Base-by-base conservation (phyloP, 2,329 filamentous ascomycete genomes). In the Ophiosphaerella herpotricha region DNA sequence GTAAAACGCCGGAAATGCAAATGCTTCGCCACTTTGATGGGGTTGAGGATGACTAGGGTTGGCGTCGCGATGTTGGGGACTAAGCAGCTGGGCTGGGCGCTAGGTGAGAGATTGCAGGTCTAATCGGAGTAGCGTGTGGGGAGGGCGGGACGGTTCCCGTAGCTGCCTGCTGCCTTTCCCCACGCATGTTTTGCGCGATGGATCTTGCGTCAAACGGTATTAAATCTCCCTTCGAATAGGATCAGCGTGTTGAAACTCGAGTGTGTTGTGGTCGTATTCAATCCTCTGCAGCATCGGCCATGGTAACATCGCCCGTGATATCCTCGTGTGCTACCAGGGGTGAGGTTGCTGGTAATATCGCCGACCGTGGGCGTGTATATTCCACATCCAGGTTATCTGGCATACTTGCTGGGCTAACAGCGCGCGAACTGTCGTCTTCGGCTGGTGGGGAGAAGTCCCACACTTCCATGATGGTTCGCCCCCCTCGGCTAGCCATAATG, bases 401-500 rank as follows among this genome's bases (percentile, higher is more conserved):
- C 64, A 77, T 68, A 57, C 75, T 77, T 13, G 72, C 62, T n/a
- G 75, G 76, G 48, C 72, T 77, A 23, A 63, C 60, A 3, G 75
- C 74, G 29, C 75, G 67, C 41, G 64, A 67, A 21, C 59, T 48
- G 13, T 70, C 64, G 16, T 73, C 74, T 50, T 90, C 87, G 0
- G 91, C 90, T 1, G 62, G 62, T 12, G 93, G 92, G 4, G 93
- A 91, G 71, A 97, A 97, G 8, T 90, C 93, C 91, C 91, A 97
- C 3, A 97, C 91, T 86, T 99, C 94, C 94, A 99, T 99, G 55
- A 97, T 89, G 0, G 95, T 97, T 55, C 92, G 86, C 48, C 86
- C 87, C 44, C 85, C 85, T 52, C 93, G 84, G 63, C 91, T 88
- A 7, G 94, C 94, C 81, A 99, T 89, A 29, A 96, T 93, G 26